Evolutionary conservation across 208 protist species (phyloP), one percentile per base, ranked within the genome.

Genomic region (Eutreptiella sp.): DNA sequence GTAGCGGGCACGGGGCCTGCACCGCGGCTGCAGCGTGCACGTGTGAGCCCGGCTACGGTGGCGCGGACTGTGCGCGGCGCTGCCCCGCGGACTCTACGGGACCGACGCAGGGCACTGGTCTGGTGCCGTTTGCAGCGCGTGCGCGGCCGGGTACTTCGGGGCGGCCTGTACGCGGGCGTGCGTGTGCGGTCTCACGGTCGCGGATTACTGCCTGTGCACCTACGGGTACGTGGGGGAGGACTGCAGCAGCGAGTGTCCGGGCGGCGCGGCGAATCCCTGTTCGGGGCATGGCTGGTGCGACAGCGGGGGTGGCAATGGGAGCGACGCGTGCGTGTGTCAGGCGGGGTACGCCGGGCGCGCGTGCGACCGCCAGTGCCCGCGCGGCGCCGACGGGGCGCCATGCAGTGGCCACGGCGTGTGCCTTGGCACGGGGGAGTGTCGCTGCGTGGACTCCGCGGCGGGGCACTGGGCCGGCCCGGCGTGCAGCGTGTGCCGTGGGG

Each of bases 401-500:
- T 48, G 43, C 43, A 28, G 19, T n/a, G 43, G 43, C 43, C 43
- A 48, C 43, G 43, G 43, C 7, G 43, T n/a, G n/a, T 48, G 43
- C 43, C 9, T 14, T n/a, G 7, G 23, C 43, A 29, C 21, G 9
- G 43, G 43, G 16, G 26, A 63, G 58, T 50, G 19, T 26, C 4
- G 59, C 46, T 62, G 19, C 46, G 11, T 32, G 24, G 50, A 64
- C 24, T 29, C 5, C 38, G 23, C 9, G 4, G 7, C 9, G 16
- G 58, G 58, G 7, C 63, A 63, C 46, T 64, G 58, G 58, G 50
- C 16, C 46, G 58, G 58, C n/a, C 19, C 9, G 9, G 19, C 46
- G 24, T 64, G 58, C 58, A 38, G 29, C 53, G 45, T 11, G 9
- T 64, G 58, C 23, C 23, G 21, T 4, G 21, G 23, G 19, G 9